Base-by-base conservation (phyloP, 164 flowering plant genomes). In the Litsea cubeba region DNA sequence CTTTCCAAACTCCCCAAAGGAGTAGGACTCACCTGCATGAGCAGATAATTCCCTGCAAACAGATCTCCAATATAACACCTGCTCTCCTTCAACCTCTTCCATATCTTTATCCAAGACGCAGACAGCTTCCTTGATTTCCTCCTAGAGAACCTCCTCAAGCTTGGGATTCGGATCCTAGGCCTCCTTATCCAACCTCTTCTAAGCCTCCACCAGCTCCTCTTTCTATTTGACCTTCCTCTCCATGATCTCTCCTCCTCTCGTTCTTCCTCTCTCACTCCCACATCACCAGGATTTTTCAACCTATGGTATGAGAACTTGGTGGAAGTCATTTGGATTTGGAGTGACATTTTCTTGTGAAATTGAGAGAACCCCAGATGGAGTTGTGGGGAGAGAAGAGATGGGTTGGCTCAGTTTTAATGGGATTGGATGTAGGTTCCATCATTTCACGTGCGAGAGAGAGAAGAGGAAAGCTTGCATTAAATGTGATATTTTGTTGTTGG, bases 31-130 rank as follows among this genome's bases (percentile, higher is more conserved):
- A 90, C 84, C 81, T 90, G 97, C 84, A 87, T 63, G 75, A 91
- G 85, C 79, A 90, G 64, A 78, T 90, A 91, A 67, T 91, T 91
- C 70, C 94, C 94, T 72, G 88, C 91, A 82, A 91, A 91, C 25
- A 91, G 79, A 74, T 90, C 97, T 20, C 88, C 91, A 54, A 88
- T 71, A 80, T 90, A 87, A 7, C 84, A 50, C 62, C 80, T 82
- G 70, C 92, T 78, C 25, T 91, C 90, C 78, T 73, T 86, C 70
- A 91, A 75, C 68, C 94, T 91, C 83, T 80, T 85, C 75, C 82
- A 4, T 14, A 88, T 79, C 23, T 79, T 84, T 3, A 46, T 65
- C 74, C 76, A 75, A 5, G 88, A 83, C 2, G 74, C 50, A 68
- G 80, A 49, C 5, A 72, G 63, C 72, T 82, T 1, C 73, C 71